Percentiles rank a stretch among this genome's conserved stretches.
phyloP scores from a whole-genome alignment of 345 rosid species.

The Linum usitatissimum region DNA sequence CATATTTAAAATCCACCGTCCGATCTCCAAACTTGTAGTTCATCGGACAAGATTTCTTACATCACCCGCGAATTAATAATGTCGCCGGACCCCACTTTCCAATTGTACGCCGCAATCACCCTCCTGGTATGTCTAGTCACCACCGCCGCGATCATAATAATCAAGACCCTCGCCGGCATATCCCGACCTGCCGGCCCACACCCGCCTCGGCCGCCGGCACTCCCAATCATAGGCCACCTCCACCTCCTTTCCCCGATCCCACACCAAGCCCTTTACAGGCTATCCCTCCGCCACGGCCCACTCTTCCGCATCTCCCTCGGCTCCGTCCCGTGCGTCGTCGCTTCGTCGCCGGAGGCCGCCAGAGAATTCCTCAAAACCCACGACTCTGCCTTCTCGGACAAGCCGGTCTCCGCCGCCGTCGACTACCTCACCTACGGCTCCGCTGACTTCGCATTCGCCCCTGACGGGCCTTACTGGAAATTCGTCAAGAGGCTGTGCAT shows the following conservation, averaged over 20 bases:
- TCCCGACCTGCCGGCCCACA: neutral
- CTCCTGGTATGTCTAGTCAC: no score
- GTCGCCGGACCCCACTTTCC: no score
- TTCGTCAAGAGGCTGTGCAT: neutral
- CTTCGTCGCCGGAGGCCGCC: neutral
- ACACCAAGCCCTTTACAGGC: conserved; percentile 9
- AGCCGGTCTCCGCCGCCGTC: neutral
- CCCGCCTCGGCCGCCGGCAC: neutral
- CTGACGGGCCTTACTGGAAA: neutral
- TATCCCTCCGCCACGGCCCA: conserved; percentile 4
- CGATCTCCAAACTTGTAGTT: no score
- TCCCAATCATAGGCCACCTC: conserved; percentile 11
- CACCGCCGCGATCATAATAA: no score
- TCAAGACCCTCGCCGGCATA: neutral
- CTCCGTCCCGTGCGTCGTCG: neutral
- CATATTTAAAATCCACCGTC: no score
- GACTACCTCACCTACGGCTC: neutral
- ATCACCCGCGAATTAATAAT: no score
- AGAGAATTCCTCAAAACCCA: neutral
- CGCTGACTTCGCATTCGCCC: neutral
- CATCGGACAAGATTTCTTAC: no score
- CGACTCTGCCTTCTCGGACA: neutral
- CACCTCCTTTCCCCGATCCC: conserved; percentile 6
- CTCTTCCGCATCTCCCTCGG: conserved; percentile 5
- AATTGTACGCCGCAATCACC: no score